These are phyloP conservation scores for Jatropha multifida DNA, from an alignment of 441 rosid genomes.

Conservation along the genomic window DNA sequence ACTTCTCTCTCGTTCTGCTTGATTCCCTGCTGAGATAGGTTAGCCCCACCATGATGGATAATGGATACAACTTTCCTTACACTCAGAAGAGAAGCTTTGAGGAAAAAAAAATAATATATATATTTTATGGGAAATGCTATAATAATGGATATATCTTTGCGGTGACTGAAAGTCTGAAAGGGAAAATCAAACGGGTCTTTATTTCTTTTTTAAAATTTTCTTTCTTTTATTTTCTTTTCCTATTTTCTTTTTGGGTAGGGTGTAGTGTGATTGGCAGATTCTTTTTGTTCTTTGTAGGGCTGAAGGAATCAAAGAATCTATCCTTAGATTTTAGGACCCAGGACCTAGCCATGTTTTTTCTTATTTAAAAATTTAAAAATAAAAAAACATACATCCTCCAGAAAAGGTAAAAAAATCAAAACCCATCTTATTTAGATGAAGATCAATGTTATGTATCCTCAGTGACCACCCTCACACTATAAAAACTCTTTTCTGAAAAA, in stretches of 20 bases:
- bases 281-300: slow-evolving; percentile 70
- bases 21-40: slow-evolving; percentile 53
- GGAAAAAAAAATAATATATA: background rate
- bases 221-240: slow-evolving; percentile 16
- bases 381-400: slow-evolving; percentile 15
- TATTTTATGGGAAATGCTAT: slow-evolving; percentile 25
- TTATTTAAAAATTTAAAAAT: no score
- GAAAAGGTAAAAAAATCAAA: slow-evolving; percentile 29
- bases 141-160: slow-evolving; percentile 33
- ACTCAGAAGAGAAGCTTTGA: slow-evolving; percentile 27
- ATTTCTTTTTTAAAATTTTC: slow-evolving; percentile 10
- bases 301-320: slow-evolving; percentile 78
- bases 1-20: slow-evolving; percentile 27
- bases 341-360: background rate
- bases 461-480: slow-evolving; percentile 9
- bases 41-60: slow-evolving; percentile 61
- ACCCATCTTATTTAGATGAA: slow-evolving; percentile 16
- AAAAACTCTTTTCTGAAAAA: slow-evolving; percentile 19
- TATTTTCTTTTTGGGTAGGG: slow-evolving; percentile 26
- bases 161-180: slow-evolving; percentile 40
- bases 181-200: slow-evolving; percentile 28
- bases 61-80: slow-evolving; percentile 45
- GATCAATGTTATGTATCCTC: background rate
- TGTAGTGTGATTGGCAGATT: slow-evolving; percentile 72
- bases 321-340: slow-evolving; percentile 51